A percentile compares a stretch with the other conserved stretches of the same genome.
Evolutionary conservation across 177 flowering plant species (phyloP).

Genomic region (Vitis hybrid): DNA sequence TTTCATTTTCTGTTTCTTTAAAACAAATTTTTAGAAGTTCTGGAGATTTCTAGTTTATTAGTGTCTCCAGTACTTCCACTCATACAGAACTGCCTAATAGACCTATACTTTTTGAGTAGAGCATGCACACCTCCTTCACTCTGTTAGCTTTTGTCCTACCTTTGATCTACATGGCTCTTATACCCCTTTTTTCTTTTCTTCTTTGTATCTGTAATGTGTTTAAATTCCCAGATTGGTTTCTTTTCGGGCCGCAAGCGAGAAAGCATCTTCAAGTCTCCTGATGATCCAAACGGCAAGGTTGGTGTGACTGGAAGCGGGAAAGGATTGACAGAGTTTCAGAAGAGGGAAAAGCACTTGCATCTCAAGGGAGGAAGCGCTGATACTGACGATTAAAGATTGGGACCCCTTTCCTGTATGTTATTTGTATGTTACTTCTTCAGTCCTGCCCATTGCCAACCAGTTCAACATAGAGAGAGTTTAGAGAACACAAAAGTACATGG

Average conservation of each 20-base stretch:
- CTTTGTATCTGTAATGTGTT: background rate
- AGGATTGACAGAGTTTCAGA: conserved; percentile 94
- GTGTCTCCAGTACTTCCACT: too few species aligned
- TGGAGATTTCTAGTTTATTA: too few species aligned
- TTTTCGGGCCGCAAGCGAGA: conserved; percentile 94
- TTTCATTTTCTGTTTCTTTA: too few species aligned
- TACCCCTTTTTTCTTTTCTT: background rate
- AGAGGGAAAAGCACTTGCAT: conserved; percentile 87
- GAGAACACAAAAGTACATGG: too few species aligned
- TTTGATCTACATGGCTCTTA: background rate
- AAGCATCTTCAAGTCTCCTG: conserved; percentile 99
- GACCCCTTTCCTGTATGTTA: background rate
- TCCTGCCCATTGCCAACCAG: background rate
- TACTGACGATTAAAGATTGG: conserved; percentile 41
- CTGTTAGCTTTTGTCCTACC: background rate
- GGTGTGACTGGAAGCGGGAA: conserved; percentile 99
- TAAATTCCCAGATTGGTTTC: conserved; percentile 64
- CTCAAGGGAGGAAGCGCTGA: conserved; percentile 67
- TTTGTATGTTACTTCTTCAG: conserved; percentile 1
- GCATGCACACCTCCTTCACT: too few species aligned
- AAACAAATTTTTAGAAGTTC: too few species aligned
- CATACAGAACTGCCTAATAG: too few species aligned
- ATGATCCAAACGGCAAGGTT: conserved; percentile 93
- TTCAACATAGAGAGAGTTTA: background rate
- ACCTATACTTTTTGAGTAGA: too few species aligned